Base-by-base conservation (phyloP, 768 basidiomycete species). In the Nevesoporus exiguus region DNA sequence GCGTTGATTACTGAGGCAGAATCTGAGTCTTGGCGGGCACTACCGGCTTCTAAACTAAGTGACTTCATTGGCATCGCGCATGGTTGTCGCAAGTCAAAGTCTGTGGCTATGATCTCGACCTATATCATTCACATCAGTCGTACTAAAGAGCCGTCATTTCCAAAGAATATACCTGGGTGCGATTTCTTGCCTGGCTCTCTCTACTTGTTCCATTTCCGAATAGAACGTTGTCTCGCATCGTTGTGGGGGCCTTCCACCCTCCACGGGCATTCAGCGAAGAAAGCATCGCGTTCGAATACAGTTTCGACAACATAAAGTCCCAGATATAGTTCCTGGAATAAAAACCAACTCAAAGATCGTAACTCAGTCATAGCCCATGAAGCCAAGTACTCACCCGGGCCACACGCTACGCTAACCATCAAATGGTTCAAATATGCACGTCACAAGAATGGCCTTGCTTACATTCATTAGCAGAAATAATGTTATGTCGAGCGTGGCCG, bases 241-340 rank as follows among this genome's bases (percentile, higher is more conserved):
- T 10, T 6, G 52, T 37, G 9, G 33, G 14, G 19, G 41, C 33
- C 21, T 47, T 62, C 68, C 67, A 69, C 15, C 61, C 58, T n/a
- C 49, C 45, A 1, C 70, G 67, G 6, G 70, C 49, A 34, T 61
- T 61, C 22, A 61, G 48, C 8, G 59, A 46, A 2, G 60, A 71
- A 60, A 50, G 69, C 43, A 48, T 51, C 14, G 39, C 48, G 29
- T 69, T 69, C 14, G 66, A 59, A 42, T 69, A 69, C 6, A 69
- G 30, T n/a, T 70, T 70, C 1, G 59, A 66, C 22, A 71, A 46
- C 5, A 63, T 25, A 15, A 69, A 52, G 48, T 71, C 66, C 57
- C 54, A 66, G 25, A 64, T 51, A 24, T 60, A 61, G 37, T 62
- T 59, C 37, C 61, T 62, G 33, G 34, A 36, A 13, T 15, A 36